phyloP scores from a whole-genome alignment of 2,329 filamentous ascomycete genomes.

The Parastagonospora nodorum region DNA sequence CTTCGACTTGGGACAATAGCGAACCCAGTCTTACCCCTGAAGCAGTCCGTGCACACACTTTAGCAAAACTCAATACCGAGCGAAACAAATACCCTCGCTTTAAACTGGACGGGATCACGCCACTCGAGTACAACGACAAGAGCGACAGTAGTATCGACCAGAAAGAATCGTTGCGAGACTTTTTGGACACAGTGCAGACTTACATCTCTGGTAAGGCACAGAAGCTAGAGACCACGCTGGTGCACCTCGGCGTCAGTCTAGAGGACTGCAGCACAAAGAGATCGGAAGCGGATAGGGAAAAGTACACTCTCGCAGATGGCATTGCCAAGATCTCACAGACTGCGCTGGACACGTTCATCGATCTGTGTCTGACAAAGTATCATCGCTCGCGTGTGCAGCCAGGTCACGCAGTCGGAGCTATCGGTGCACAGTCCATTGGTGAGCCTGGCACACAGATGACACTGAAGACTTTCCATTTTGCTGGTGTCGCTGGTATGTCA shows the following conservation, averaged over 20 bases:
- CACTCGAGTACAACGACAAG: conserved; percentile 71
- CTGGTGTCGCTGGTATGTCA: conserved; percentile 98
- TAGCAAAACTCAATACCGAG: conserved; percentile 70
- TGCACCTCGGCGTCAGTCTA: conserved; percentile 30
- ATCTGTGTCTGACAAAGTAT: conserved; percentile 85
- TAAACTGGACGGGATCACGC: conserved; percentile 40
- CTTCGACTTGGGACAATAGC: conserved; percentile 76
- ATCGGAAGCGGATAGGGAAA: conserved; percentile 41
- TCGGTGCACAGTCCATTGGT: conserved; percentile 96
- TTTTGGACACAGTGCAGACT: conserved; percentile 76
- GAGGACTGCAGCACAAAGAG: conserved; percentile 13
- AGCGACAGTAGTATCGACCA: conserved; percentile 63
- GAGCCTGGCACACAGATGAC: conserved; percentile 99
- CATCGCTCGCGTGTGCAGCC: conserved; percentile 90
- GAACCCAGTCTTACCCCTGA: conserved; percentile 74
- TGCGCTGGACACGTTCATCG: conserved; percentile 77
- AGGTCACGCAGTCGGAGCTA: conserved; percentile 92
- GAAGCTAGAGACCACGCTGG: conserved; percentile 59
- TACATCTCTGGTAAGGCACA: conserved; percentile 70
- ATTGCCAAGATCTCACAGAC: conserved; percentile 81
- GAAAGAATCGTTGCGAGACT: conserved; percentile 77
- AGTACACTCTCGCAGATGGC: conserved; percentile 59
- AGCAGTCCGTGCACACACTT: conserved; percentile 73
- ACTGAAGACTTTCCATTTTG: conserved; percentile 99
- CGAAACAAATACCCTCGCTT: conserved; percentile 58